Conservation (phyloP, 192 early-diverging fungal genomes). For the Backusella tarrabulga region DNA sequence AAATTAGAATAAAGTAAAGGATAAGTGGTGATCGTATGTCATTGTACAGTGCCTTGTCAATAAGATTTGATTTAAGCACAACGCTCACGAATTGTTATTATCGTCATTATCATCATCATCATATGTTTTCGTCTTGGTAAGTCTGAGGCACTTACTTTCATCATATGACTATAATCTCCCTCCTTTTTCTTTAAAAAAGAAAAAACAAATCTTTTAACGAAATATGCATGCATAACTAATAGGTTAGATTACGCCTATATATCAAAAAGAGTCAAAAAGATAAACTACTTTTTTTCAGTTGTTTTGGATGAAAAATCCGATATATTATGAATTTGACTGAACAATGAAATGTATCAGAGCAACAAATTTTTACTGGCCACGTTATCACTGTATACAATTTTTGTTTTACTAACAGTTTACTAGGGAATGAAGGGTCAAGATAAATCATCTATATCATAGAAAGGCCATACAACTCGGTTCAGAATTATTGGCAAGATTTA, state of each 20-base stretch:
- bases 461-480: not conserved
- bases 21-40: not conserved
- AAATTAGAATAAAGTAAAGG: not conserved
- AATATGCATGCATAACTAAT: not conserved
- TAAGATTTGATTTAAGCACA: not conserved
- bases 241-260: slow-evolving; percentile 1
- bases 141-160: not conserved
- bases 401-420: not conserved
- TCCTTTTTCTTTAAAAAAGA: not conserved
- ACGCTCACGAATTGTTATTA: not conserved
- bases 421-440: not conserved
- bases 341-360: not conserved
- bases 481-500: not conserved
- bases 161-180: slow-evolving; percentile 5
- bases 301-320: not conserved
- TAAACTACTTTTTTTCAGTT: not conserved
- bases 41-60: slow-evolving; percentile 1
- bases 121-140: not conserved
- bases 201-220: not conserved
- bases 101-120: not conserved
- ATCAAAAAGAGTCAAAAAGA: not conserved
- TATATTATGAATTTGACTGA: not conserved
- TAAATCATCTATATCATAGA: not conserved
- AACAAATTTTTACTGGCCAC: not conserved
- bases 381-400: not conserved